Conservation (phyloP, 2,329 filamentous ascomycete genomes). For the Apiospora kogelbergensis region DNA sequence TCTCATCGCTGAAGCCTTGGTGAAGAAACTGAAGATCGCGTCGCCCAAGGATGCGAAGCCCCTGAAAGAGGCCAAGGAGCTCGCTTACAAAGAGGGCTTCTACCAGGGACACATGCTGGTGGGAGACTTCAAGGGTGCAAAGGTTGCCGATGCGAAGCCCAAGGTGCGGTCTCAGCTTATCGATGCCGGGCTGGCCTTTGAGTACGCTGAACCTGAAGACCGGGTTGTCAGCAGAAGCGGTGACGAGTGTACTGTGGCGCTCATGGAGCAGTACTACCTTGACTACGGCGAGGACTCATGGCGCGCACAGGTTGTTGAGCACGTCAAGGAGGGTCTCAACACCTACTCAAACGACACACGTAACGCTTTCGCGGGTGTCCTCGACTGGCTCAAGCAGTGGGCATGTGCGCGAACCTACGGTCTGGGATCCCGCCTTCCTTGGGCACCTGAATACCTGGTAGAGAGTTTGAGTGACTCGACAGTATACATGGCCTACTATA, state of each 20-base stretch:
- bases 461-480: constrained; percentile 91
- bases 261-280: constrained; percentile 97
- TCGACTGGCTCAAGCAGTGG: constrained; percentile 95
- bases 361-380: constrained; percentile 78
- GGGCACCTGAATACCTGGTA: constrained; percentile 88
- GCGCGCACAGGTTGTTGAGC: constrained; percentile 72
- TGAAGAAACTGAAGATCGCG: constrained; percentile 93
- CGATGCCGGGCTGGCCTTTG: constrained; percentile 76
- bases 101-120: constrained; percentile 91
- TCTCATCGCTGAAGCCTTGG: constrained; percentile 76
- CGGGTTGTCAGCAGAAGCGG: constrained; percentile 85
- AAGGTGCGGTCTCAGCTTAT: constrained; percentile 80
- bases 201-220: constrained; percentile 90
- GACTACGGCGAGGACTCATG: constrained; percentile 93
- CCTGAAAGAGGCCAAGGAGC: constrained; percentile 89
- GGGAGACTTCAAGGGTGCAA: constrained; percentile 84
- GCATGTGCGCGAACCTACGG: constrained; percentile 90
- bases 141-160: constrained; percentile 83
- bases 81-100: constrained; percentile 96
- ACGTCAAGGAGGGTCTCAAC: constrained; percentile 72
- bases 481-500: constrained; percentile 86
- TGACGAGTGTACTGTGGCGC: constrained; percentile 89
- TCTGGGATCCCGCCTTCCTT: constrained; percentile 89
- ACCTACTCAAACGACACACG: constrained; percentile 77
- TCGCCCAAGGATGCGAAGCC: constrained; percentile 93